phyloP scores from a whole-genome alignment of 352 stramenopile genomes.

The Phytophthora brassicae region DNA sequence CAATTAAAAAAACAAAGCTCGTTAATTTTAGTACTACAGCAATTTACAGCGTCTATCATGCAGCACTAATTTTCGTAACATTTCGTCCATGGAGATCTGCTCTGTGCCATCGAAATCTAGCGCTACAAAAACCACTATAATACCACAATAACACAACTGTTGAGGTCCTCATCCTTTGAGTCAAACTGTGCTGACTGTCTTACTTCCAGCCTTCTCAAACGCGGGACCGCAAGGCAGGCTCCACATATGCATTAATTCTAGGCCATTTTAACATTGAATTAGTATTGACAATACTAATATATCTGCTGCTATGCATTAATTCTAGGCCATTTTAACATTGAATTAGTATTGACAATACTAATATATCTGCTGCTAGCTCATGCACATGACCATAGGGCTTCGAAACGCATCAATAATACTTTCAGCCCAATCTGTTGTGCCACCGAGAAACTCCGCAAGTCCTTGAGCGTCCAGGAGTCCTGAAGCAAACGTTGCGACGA shows the following conservation, averaged over 20 bases:
- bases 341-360: too few species aligned
- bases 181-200: not conserved
- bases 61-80: constrained; percentile 32
- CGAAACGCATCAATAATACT: constrained; percentile 58
- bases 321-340: constrained; percentile 17
- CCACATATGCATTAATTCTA: constrained; percentile 76
- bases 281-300: too few species aligned
- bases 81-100: constrained; percentile 79
- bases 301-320: constrained; percentile 50
- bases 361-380: not conserved
- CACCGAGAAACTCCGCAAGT: constrained; percentile 46
- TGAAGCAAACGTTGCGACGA: constrained; percentile 44
- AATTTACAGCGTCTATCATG: not conserved
- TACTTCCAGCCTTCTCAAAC: constrained; percentile 59
- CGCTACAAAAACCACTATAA: constrained; percentile 69
- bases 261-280: not conserved
- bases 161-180: not conserved
- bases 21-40: not conserved
- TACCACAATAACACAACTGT: not conserved
- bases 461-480: constrained; percentile 63
- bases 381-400: constrained; percentile 67
- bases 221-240: constrained; percentile 45
- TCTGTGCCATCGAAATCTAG: constrained; percentile 75
- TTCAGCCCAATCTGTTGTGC: constrained; percentile 57
- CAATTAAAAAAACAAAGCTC: not conserved